Evolutionary conservation across 371 early-diverging fungal species (phyloP).

Genomic region (Rhizopus microsporus): DNA sequence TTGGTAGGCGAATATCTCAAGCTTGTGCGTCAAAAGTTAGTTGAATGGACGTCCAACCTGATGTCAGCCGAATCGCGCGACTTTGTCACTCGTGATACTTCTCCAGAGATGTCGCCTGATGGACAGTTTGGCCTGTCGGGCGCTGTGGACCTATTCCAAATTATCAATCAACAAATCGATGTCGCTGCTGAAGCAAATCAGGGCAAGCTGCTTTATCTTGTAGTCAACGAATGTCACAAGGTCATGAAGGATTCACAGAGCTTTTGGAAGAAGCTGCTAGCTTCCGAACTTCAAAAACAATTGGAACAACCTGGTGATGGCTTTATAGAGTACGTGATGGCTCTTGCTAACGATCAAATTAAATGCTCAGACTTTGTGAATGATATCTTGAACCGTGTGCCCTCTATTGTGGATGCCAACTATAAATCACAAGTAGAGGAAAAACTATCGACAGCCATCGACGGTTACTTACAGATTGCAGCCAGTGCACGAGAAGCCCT

Average conservation of each 20-base stretch:
- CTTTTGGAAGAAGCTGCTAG: constrained; percentile 75
- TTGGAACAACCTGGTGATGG: constrained; percentile 76
- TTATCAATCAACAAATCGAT: constrained; percentile 95
- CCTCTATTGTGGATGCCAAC: constrained; percentile 66
- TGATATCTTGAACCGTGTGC: constrained; percentile 68
- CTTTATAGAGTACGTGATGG: constrained; percentile 91
- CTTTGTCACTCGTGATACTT: constrained; percentile 70
- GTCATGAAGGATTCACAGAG: constrained; percentile 80
- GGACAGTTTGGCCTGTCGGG: constrained; percentile 81
- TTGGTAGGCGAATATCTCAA: constrained; percentile 86
- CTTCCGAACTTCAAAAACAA: constrained; percentile 74
- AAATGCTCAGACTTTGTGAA: constrained; percentile 89
- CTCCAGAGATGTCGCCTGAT: constrained; percentile 80
- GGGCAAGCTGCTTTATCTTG: constrained; percentile 83
- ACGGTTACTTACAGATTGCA: constrained; percentile 84
- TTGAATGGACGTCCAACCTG: constrained; percentile 90
- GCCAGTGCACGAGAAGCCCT: constrained; percentile 72
- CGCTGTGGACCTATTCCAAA: constrained; percentile 89
- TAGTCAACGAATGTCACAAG: constrained; percentile 83
- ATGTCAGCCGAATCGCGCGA: constrained; percentile 81
- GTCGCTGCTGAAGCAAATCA: constrained; percentile 81
- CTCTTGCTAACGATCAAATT: constrained; percentile 91
- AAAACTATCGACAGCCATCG: constrained; percentile 64
- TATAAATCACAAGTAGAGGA: constrained; percentile 64
- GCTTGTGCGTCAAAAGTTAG: constrained; percentile 80